Evolutionary conservation across 2,329 filamentous ascomycete genomes (phyloP), one percentile per base, ranked within the genome.

Genomic region (Davidsoniella australis): DNA sequence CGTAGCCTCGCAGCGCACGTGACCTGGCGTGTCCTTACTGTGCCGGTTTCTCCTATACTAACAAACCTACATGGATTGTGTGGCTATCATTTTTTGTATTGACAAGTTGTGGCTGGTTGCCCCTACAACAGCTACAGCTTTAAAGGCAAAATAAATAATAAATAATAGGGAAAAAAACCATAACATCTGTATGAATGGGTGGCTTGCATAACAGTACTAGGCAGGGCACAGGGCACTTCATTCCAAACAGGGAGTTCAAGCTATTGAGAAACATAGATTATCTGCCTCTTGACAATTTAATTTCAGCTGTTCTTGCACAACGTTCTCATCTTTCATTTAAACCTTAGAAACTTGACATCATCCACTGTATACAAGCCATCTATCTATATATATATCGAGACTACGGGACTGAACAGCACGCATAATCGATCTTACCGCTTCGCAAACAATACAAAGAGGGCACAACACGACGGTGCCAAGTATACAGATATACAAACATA

Each of bases 1-100:
- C 41, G 43, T 38, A 45, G 37, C 33, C 44, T 51, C 47, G 44
- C 39, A 3, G 7, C 8, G 5, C 50, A 52, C 50, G 50, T 52
- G 45, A 52, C 37, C 37, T 48, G 50, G 50, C 49, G 49, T 51
- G 23, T n/a, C 39, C 8, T 26, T 45, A 9, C 37, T 33, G 23
- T 36, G 18, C 9, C 41, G 36, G 38, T 23, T 20, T 17, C 20
- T 23, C 20, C 20, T 23, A 23, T 23, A 23, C 20, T 2, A 23
- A 23, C 5, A 23, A 23, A 23, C 20, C 20, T 4, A 23, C 20
- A 23, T 5, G 20, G 18, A 14, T 29, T 24, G 18, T 36, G 38
- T 47, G 43, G 26, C 48, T 20, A n/a, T 36, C 43, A 41, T 41
- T 45, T 38, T 6, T 20, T 16, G 41, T 26, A 9, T 16, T 50